phyloP scores from a whole-genome alignment of 2,329 filamentous ascomycete genomes.

The Sclerotinia trifoliorum region DNA sequence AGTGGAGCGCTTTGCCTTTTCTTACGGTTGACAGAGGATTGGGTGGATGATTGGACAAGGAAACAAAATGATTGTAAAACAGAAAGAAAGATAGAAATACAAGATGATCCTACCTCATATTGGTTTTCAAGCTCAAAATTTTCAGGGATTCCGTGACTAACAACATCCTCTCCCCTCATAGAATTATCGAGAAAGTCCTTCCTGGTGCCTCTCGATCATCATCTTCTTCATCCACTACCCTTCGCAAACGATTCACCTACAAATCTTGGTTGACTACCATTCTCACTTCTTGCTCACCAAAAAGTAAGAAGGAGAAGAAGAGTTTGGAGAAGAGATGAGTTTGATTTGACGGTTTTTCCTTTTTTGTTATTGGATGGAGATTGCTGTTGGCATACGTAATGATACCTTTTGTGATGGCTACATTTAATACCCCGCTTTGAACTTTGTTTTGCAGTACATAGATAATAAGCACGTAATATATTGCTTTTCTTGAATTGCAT shows the following conservation, averaged over 20 bases:
- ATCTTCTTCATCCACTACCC: background rate
- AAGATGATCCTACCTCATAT: constrained; percentile 2
- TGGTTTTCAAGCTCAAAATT: background rate
- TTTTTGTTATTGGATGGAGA: background rate
- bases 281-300: constrained; percentile 5
- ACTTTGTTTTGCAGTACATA: background rate
- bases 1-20: constrained; percentile 12
- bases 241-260: constrained; percentile 1
- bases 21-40: background rate
- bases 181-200: constrained; percentile 16
- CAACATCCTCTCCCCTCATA: background rate
- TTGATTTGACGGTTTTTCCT: background rate
- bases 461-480: background rate
- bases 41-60: background rate
- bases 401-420: background rate
- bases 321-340: background rate
- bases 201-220: constrained; percentile 2
- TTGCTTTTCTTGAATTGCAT: background rate
- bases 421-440: constrained; percentile 8
- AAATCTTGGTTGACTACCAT: constrained; percentile 9
- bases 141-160: background rate
- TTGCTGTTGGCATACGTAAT: background rate
- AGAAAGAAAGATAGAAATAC: constrained; percentile 17
- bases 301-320: constrained; percentile 2
- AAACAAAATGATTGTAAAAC: constrained; percentile 8